phyloP scores from a whole-genome alignment of 2,329 filamentous ascomycete species.

The Rosellinia necatrix region DNA sequence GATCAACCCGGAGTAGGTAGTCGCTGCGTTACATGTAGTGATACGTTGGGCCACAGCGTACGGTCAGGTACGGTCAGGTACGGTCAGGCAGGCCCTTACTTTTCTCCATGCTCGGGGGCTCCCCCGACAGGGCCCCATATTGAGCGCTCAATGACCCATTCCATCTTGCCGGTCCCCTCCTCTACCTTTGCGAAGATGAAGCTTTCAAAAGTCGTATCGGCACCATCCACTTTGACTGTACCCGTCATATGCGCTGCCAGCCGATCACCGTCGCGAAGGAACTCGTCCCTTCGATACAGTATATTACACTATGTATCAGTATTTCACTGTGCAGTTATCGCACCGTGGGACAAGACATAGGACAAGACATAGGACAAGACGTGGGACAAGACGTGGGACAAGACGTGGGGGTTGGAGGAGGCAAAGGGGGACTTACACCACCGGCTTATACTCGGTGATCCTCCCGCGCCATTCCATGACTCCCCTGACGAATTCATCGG shows the following conservation, averaged over 20 bases:
- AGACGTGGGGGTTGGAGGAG: no score
- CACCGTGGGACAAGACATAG: no score
- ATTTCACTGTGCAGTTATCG: no score
- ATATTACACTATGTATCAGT: no score
- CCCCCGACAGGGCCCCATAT: slow-evolving; percentile 33
- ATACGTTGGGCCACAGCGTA: no score
- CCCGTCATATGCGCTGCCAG: slow-evolving; percentile 40
- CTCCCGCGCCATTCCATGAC: slow-evolving; percentile 38
- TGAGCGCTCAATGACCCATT: slow-evolving; percentile 37
- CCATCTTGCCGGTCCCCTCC: slow-evolving; percentile 36
- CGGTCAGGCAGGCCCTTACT: no score
- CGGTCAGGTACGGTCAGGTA: no score
- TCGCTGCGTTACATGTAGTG: no score
- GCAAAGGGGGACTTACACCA: slow-evolving; percentile 39
- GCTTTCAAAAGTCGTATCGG: slow-evolving; percentile 36
- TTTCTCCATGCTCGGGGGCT: slow-evolving; percentile 12
- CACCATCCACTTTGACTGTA: slow-evolving; percentile 36
- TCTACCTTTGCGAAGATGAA: slow-evolving; percentile 40
- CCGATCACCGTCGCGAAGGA: slow-evolving; percentile 40
- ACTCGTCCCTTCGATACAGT: slow-evolving; percentile 31
- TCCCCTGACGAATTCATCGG: slow-evolving; percentile 32
- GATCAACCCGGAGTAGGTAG: no score
- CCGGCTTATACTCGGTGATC: slow-evolving; percentile 36
- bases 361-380: no score
- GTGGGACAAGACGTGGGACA: no score